Percentiles rank a stretch among this genome's conserved stretches.
Evolutionary conservation across 192 early-diverging fungal species (phyloP).

Genomic region (Haplosporangium gracile): DNA sequence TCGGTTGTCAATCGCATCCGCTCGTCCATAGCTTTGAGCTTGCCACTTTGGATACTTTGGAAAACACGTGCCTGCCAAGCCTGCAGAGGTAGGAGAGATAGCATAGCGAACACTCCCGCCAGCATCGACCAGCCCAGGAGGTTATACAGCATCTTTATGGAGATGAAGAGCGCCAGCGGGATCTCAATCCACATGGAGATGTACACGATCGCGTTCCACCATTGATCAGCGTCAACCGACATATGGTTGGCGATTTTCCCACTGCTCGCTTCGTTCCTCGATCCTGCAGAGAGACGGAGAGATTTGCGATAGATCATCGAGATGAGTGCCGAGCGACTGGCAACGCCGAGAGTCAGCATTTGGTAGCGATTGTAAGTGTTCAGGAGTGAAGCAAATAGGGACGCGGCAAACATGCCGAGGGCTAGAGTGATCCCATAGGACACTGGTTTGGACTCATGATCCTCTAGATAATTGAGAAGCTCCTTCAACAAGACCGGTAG

Average conservation of each 20-base stretch:
- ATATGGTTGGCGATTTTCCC: constrained; percentile 54
- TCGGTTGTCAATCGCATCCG: constrained; percentile 57
- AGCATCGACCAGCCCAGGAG: constrained; percentile 42
- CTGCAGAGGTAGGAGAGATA: constrained; percentile 38
- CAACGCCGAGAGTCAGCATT: constrained; percentile 61
- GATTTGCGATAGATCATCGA: constrained; percentile 72
- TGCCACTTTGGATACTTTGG: constrained; percentile 28
- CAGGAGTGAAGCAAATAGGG: constrained; percentile 59
- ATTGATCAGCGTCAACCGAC: constrained; percentile 48
- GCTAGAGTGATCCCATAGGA: constrained; percentile 65
- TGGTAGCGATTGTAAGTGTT: constrained; percentile 58
- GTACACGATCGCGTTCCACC: constrained; percentile 21
- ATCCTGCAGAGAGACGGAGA: constrained; percentile 62
- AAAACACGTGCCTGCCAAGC: constrained; percentile 41
- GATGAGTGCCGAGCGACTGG: constrained; percentile 62
- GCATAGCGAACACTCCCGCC: constrained; percentile 27
- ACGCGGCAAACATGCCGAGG: constrained; percentile 57
- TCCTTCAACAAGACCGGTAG: constrained; percentile 20
- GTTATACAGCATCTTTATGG: constrained; percentile 43
- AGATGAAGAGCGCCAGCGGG: constrained; percentile 41
- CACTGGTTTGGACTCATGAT: constrained; percentile 32
- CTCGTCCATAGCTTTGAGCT: constrained; percentile 50
- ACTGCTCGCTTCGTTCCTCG: constrained; percentile 34
- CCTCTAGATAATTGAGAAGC: constrained; percentile 28
- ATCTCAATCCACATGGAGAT: constrained; percentile 33